These are phyloP conservation scores for Aotearoamyces nothofagi DNA, from an alignment of 2,329 filamentous ascomycete species.

Conservation along the genomic window DNA sequence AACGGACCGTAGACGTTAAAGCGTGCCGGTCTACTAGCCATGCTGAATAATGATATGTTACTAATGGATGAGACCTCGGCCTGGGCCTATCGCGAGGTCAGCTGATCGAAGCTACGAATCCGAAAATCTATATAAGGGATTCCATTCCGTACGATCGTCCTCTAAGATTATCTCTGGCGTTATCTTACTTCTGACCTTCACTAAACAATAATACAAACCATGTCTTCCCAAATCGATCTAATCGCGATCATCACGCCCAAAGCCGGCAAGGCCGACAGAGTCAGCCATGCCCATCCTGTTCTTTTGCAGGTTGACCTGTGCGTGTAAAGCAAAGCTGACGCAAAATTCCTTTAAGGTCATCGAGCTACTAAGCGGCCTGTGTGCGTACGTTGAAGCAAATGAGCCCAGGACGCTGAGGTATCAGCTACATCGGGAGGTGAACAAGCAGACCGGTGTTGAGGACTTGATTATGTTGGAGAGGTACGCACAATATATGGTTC, in stretches of 20 bases:
- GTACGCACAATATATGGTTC: constrained; percentile 9
- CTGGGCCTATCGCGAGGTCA: too few species aligned
- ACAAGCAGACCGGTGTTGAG: constrained; percentile 13
- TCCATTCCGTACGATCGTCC: too few species aligned
- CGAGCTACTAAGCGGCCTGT: constrained; percentile 12
- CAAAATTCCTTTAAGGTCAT: constrained; percentile 10
- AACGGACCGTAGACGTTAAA: too few species aligned
- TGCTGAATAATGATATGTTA: too few species aligned
- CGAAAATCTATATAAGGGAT: too few species aligned
- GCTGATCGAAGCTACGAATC: too few species aligned
- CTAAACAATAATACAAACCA: too few species aligned
- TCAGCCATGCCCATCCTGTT: too few species aligned
- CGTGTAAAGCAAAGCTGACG: background rate
- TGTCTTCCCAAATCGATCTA: constrained; percentile 12
- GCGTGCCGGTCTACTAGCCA: too few species aligned
- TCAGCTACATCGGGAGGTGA: constrained; percentile 10
- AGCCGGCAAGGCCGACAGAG: constrained; percentile 14
- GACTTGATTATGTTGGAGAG: constrained; percentile 17
- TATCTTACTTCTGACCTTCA: too few species aligned
- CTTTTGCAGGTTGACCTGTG: background rate
- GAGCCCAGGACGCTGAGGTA: constrained; percentile 16
- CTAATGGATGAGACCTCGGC: too few species aligned
- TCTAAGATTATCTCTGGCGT: too few species aligned
- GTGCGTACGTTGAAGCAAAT: constrained; percentile 10
- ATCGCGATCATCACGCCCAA: constrained; percentile 14